Percentiles rank a stretch among this genome's conserved stretches.
phyloP scores from a whole-genome alignment of 1,139 yeast species.

The Blastobotrys malaysiensis region DNA sequence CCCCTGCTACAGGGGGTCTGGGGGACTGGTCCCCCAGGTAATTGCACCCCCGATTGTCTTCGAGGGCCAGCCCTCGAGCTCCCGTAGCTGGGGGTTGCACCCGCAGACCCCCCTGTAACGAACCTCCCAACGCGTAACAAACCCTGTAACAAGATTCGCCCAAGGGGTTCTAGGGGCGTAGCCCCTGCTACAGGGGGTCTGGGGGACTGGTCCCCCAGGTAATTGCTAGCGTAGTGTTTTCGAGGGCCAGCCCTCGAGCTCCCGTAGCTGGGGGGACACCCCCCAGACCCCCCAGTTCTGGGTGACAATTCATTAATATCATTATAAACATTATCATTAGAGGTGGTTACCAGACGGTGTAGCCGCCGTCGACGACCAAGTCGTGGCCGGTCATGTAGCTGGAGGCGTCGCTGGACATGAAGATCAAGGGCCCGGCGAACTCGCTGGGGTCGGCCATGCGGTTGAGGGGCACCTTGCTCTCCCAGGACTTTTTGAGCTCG shows the following conservation, averaged over 20 bases:
- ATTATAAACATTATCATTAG: neutral
- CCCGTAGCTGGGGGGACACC: no score
- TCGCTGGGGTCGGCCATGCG: conserved; percentile 78
- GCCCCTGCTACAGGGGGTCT: neutral
- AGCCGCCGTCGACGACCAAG: conserved; percentile 79
- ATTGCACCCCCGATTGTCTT: no score
- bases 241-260: no score
- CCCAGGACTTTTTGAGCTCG: conserved; percentile 52
- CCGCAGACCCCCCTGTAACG: no score
- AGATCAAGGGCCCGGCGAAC: conserved; percentile 72
- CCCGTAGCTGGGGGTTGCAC: no score
- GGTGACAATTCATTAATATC: neutral
- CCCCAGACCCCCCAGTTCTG: no score
- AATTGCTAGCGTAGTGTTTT: no score
- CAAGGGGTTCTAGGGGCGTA: neutral
- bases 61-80: no score
- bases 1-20: neutral
- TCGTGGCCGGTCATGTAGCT: conserved; percentile 83
- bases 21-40: no score
- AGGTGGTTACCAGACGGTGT: conserved; percentile 46
- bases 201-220: no score
- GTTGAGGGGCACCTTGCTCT: conserved; percentile 62
- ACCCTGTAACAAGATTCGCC: no score
- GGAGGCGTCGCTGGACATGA: conserved; percentile 65
- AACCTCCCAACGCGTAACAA: no score